Evolutionary conservation across 164 flowering plant genomes (phyloP).

Genomic region (Platanus orientalis): DNA sequence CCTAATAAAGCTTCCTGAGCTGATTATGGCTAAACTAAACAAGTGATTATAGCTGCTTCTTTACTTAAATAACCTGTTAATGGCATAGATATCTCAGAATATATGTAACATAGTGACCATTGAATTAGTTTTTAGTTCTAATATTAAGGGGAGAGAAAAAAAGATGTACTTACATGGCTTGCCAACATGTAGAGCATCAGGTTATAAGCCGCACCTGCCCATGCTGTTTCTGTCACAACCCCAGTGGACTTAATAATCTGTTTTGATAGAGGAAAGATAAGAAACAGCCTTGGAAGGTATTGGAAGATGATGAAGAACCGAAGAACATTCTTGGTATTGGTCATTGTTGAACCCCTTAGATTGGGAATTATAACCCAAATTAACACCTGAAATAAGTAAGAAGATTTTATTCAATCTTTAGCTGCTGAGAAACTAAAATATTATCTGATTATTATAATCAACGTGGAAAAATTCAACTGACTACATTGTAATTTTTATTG

Average conservation of each 20-base stretch:
- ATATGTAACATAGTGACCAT: not conserved
- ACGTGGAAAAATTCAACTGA: too few species aligned
- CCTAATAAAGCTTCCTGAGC: not conserved
- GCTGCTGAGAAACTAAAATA: too few species aligned
- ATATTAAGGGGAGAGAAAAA: not conserved
- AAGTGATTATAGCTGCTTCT: too few species aligned
- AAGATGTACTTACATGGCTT: slow-evolving; percentile 65
- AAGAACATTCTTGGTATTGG: slow-evolving; percentile 57
- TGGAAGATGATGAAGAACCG: slow-evolving; percentile 52
- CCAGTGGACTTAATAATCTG: slow-evolving; percentile 66
- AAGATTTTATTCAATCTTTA: not conserved
- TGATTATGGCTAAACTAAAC: too few species aligned
- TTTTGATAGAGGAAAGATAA: slow-evolving; percentile 62
- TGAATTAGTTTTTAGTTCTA: not conserved
- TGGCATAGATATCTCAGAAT: not conserved
- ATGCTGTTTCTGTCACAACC: slow-evolving; percentile 67
- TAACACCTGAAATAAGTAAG: slow-evolving; percentile 43
- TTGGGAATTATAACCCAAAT: slow-evolving; percentile 73
- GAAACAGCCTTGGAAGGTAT: slow-evolving; percentile 59
- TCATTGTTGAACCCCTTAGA: slow-evolving; percentile 50
- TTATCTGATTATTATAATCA: too few species aligned
- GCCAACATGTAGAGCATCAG: slow-evolving; percentile 78
- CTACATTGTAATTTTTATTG: too few species aligned
- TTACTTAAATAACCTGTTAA: too few species aligned
- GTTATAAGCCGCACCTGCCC: slow-evolving; percentile 89